These are phyloP conservation scores for Pythium rishiriense DNA, from an alignment of 352 stramenopile genomes.

Conservation along the genomic window DNA sequence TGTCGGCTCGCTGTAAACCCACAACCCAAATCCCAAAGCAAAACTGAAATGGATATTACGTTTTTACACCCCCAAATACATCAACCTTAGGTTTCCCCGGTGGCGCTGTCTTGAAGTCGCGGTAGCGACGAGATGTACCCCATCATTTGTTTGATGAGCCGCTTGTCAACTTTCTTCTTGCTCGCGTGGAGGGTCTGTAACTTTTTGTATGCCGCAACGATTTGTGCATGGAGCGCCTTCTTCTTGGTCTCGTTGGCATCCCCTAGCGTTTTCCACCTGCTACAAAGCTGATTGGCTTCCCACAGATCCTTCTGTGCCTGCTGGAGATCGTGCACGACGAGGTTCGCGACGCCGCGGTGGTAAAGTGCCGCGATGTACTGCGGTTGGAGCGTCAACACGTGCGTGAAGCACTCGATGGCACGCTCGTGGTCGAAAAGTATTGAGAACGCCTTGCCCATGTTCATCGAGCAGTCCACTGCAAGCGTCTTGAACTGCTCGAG, in stretches of 20 bases:
- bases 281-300: conserved; percentile 59
- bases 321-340: conserved; percentile 65
- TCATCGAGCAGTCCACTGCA: conserved; percentile 74
- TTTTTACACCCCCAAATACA: background rate
- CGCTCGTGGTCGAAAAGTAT: conserved; percentile 56
- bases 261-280: conserved; percentile 40
- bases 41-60: background rate
- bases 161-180: conserved; percentile 84
- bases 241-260: conserved; percentile 32
- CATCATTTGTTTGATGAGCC: conserved; percentile 83
- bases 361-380: conserved; percentile 69
- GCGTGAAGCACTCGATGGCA: conserved; percentile 59
- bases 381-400: conserved; percentile 40
- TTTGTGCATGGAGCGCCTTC: conserved; percentile 44
- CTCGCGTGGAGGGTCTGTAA: conserved; percentile 67
- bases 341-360: conserved; percentile 59
- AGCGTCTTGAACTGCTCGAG: conserved; percentile 54
- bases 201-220: conserved; percentile 68
- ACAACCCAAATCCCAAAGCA: background rate
- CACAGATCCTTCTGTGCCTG: conserved; percentile 68
- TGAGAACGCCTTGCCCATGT: conserved; percentile 74
- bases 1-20: conserved; percentile 45
- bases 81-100: background rate
- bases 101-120: conserved; percentile 39
- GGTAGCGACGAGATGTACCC: conserved; percentile 74